Conservation (phyloP, 345 rosid species). For the Odontarrhena argentea region DNA sequence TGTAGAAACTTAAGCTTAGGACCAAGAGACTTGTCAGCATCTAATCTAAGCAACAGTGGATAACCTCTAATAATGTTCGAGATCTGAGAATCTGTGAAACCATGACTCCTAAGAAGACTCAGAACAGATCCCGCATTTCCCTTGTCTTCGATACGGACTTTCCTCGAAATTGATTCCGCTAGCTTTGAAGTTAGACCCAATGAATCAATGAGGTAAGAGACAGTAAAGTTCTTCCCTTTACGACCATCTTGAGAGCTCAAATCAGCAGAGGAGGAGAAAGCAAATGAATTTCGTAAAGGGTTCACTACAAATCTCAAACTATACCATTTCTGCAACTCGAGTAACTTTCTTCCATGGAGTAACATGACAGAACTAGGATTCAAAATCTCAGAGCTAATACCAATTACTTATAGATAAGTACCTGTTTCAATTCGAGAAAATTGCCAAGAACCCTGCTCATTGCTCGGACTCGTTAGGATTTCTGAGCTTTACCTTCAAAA, state of each 20-base stretch:
- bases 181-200: slow-evolving; percentile 20
- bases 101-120: slow-evolving; percentile 23
- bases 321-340: slow-evolving; percentile 7
- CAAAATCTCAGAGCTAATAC: too few species aligned
- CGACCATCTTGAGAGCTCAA: neutral
- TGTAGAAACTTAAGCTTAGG: slow-evolving; percentile 37
- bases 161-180: slow-evolving; percentile 26
- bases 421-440: too few species aligned
- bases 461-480: too few species aligned
- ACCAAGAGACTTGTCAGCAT: slow-evolving; percentile 24
- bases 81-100: slow-evolving; percentile 37
- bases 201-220: slow-evolving; percentile 28
- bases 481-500: too few species aligned
- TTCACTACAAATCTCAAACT: neutral
- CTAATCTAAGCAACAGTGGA: slow-evolving; percentile 22
- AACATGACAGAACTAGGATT: neutral
- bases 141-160: neutral
- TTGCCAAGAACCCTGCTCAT: too few species aligned
- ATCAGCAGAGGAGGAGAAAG: slow-evolving; percentile 6
- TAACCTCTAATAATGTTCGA: neutral
- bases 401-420: too few species aligned
- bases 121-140: slow-evolving; percentile 23
- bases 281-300: neutral
- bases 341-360: neutral
- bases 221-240: slow-evolving; percentile 15